These are phyloP conservation scores for Turnera subulata DNA, from an alignment of 345 rosid genomes.

Conservation along the genomic window DNA sequence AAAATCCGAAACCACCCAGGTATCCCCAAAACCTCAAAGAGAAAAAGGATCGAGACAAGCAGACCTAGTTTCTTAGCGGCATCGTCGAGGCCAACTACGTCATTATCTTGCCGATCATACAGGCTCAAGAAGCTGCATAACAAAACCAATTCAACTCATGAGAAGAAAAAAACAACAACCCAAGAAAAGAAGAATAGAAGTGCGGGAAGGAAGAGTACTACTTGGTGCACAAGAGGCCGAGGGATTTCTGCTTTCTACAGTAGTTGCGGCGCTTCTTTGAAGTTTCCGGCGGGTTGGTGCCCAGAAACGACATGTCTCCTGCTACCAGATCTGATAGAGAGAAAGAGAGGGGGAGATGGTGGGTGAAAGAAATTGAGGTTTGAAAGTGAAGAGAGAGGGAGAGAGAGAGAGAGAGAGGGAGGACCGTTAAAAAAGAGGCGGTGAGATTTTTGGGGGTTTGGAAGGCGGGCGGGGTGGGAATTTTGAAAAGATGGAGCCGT, in stretches of 20 bases:
- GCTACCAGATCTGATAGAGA: slow-evolving; percentile 21
- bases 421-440: not conserved
- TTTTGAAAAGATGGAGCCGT: no score
- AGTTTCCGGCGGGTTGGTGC: slow-evolving; percentile 34
- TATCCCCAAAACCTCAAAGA: not conserved
- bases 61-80: slow-evolving; percentile 74
- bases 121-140: slow-evolving; percentile 61
- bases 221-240: slow-evolving; percentile 90
- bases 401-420: not conserved
- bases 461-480: no score
- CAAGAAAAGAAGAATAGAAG: not conserved
- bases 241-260: slow-evolving; percentile 84
- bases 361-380: not conserved
- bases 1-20: not conserved
- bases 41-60: not conserved
- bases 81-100: slow-evolving; percentile 73
- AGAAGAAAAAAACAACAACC: not conserved
- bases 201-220: slow-evolving; percentile 15
- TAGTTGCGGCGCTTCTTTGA: slow-evolving; percentile 52
- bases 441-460: not conserved
- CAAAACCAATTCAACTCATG: not conserved
- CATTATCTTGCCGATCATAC: slow-evolving; percentile 62
- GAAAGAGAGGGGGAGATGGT: not conserved
- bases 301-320: slow-evolving; percentile 21
- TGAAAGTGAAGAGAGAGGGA: not conserved